These are phyloP conservation scores for Salix dunnii DNA, from an alignment of 345 rosid genomes.

Conservation along the genomic window DNA sequence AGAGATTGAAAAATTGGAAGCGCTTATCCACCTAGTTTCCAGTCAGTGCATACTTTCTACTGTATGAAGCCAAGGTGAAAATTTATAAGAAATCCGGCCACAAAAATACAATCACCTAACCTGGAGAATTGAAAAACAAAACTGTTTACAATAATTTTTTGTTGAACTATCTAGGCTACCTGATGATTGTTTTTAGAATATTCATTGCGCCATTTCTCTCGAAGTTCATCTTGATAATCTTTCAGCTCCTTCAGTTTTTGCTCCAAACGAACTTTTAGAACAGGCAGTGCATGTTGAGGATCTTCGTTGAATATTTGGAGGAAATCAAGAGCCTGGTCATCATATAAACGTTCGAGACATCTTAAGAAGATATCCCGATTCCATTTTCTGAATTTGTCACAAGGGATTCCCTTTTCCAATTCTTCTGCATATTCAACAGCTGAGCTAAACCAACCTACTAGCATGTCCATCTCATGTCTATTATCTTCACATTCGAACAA, in stretches of 20 bases:
- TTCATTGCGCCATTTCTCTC: constrained; percentile 1
- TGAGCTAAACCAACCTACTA: constrained; percentile 1
- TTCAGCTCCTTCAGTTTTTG: constrained; percentile 18
- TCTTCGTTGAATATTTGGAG: background rate
- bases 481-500: constrained; percentile 19
- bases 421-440: background rate
- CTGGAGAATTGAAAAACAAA: too few relatives aligned
- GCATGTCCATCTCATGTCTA: constrained; percentile 22
- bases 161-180: background rate
- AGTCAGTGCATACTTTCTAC: too few relatives aligned
- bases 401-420: background rate
- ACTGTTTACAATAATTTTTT: too few relatives aligned
- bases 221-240: background rate
- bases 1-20: too few relatives aligned
- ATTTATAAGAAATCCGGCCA: too few relatives aligned
- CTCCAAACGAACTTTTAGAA: constrained; percentile 8
- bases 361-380: background rate
- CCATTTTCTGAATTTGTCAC: background rate
- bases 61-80: too few relatives aligned
- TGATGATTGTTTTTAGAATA: constrained; percentile 2
- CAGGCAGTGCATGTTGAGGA: constrained; percentile 15
- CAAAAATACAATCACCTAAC: too few relatives aligned
- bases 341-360: constrained; percentile 23
- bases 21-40: too few relatives aligned
- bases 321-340: constrained; percentile 20